These are phyloP conservation scores for Xylariaceae sp. DNA, from an alignment of 2,329 filamentous ascomycete genomes.

Conservation along the genomic window DNA sequence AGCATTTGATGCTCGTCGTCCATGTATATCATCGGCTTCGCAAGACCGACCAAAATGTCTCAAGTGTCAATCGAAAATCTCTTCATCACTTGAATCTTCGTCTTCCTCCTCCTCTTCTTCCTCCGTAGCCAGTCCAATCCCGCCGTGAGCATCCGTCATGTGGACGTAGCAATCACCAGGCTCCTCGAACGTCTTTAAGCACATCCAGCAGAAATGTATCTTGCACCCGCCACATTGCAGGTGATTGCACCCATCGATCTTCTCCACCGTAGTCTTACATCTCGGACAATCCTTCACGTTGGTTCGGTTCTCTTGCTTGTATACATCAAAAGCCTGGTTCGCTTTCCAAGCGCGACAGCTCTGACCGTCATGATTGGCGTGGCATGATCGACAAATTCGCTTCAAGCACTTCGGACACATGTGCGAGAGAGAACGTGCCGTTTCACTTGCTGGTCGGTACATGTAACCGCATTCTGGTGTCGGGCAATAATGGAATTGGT, in stretches of 20 bases:
- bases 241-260: slow-evolving; percentile 34
- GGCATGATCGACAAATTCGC: slow-evolving; percentile 12
- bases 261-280: slow-evolving; percentile 29
- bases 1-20: too few species aligned
- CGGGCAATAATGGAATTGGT: slow-evolving; percentile 15
- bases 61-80: too few species aligned
- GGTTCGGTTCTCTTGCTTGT: slow-evolving; percentile 10
- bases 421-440: slow-evolving; percentile 11
- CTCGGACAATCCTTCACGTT: slow-evolving; percentile 21
- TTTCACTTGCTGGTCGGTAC: slow-evolving; percentile 5
- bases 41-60: too few species aligned
- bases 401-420: slow-evolving; percentile 24
- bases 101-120: background rate
- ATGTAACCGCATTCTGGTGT: slow-evolving; percentile 16
- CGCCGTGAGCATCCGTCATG: slow-evolving; percentile 8
- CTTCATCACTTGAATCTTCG: background rate
- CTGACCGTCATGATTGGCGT: slow-evolving; percentile 19
- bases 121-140: slow-evolving; percentile 4
- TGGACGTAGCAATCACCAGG: slow-evolving; percentile 4
- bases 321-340: slow-evolving; percentile 9
- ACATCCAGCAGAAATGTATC: slow-evolving; percentile 16
- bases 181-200: slow-evolving; percentile 9
- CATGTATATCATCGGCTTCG: too few species aligned
- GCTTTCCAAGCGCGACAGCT: slow-evolving; percentile 20
- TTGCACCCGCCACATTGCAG: slow-evolving; percentile 25